Evolutionary conservation across 2,329 filamentous ascomycete species (phyloP).

Genomic region (Phaeosphaeriaceae sp.): DNA sequence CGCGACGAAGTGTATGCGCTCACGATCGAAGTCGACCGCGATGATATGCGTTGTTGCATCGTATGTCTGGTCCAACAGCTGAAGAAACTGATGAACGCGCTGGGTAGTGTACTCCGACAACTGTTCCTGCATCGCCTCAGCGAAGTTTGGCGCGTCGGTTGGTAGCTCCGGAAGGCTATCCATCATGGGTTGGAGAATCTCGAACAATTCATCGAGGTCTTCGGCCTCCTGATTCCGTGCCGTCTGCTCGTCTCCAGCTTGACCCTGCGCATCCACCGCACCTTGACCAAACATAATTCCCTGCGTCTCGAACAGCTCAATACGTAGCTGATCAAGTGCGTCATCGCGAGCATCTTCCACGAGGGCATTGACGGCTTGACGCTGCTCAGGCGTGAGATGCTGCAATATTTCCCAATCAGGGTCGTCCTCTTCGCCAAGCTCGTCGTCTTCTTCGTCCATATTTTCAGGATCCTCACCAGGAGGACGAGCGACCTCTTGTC

Average conservation of each 20-base stretch:
- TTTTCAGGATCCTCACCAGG: slow-evolving; percentile 9
- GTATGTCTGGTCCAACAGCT: background rate
- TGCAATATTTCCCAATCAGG: slow-evolving; percentile 21
- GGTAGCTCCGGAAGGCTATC: background rate
- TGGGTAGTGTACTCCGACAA: background rate
- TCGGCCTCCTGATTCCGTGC: background rate
- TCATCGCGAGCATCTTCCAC: slow-evolving; percentile 14
- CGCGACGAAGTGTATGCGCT: background rate
- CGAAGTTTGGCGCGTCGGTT: background rate
- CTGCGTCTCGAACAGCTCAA: slow-evolving; percentile 24
- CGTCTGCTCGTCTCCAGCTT: background rate
- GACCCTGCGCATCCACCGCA: background rate
- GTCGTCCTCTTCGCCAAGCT: slow-evolving; percentile 2
- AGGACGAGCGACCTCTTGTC: slow-evolving; percentile 12
- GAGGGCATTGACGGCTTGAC: slow-evolving; percentile 15
- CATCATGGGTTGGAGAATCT: background rate
- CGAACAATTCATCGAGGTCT: background rate
- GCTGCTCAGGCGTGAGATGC: slow-evolving; percentile 18
- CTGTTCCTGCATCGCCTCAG: background rate
- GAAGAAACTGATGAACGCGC: background rate
- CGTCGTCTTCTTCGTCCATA: slow-evolving; percentile 13
- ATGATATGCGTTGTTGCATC: background rate
- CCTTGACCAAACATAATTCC: slow-evolving; percentile 15
- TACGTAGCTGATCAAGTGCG: slow-evolving; percentile 21
- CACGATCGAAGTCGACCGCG: background rate